Evolutionary conservation across 352 stramenopile genomes (phyloP).

Genomic region (Phytophthora sp.): DNA sequence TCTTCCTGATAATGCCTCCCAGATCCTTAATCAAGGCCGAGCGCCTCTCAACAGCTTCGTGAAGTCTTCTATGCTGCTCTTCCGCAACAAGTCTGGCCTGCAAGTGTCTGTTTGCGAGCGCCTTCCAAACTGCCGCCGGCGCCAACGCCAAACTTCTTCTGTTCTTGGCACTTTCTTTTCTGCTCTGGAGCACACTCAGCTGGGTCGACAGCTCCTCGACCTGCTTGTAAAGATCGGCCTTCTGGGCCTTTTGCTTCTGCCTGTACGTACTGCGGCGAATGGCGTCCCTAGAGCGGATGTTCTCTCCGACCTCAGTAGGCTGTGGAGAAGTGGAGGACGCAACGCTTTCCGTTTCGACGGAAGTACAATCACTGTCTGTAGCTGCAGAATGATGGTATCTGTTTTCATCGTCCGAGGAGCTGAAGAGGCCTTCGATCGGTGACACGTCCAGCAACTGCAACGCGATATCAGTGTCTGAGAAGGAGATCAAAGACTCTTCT

Average conservation of each 20-base stretch:
- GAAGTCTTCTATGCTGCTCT: slow-evolving; percentile 27
- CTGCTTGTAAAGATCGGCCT: slow-evolving; percentile 17
- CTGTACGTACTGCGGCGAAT: slow-evolving; percentile 32
- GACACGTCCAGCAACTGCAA: slow-evolving; percentile 30
- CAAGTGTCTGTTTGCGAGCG: slow-evolving; percentile 23
- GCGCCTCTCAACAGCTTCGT: slow-evolving; percentile 18
- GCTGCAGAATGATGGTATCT: neutral
- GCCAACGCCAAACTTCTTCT: slow-evolving; percentile 1
- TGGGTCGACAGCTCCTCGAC: slow-evolving; percentile 24
- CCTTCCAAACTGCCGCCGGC: slow-evolving; percentile 26
- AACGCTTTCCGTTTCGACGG: slow-evolving; percentile 24
- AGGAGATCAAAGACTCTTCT: slow-evolving; percentile 8
- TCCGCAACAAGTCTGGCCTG: slow-evolving; percentile 26
- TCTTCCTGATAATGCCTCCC: slow-evolving; percentile 24
- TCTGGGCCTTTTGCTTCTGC: slow-evolving; percentile 36
- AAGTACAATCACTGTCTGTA: slow-evolving; percentile 31
- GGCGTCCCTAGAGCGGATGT: slow-evolving; percentile 28
- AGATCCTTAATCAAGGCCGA: slow-evolving; percentile 25
- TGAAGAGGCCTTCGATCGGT: slow-evolving; percentile 23
- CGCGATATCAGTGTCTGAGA: slow-evolving; percentile 20
- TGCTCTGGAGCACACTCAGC: slow-evolving; percentile 12
- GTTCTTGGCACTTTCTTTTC: slow-evolving; percentile 7
- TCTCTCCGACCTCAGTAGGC: slow-evolving; percentile 1
- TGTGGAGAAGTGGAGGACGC: slow-evolving; percentile 18
- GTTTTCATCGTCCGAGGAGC: neutral